Evolutionary conservation across 2,329 filamentous ascomycete species (phyloP).

Genomic region (Curvularia lunata): DNA sequence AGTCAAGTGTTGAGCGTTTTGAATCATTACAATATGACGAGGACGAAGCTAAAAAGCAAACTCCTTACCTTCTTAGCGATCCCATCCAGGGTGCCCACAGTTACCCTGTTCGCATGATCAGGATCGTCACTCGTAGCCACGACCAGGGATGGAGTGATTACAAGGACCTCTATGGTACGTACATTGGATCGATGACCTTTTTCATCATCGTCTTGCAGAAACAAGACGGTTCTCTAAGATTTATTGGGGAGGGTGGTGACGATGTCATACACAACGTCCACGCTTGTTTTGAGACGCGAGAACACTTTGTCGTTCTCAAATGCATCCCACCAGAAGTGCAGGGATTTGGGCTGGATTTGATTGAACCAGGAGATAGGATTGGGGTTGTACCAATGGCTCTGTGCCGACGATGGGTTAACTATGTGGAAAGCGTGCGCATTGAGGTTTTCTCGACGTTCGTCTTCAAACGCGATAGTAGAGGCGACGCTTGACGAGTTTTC

Average conservation of each 20-base stretch:
- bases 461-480: no score
- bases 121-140: neutral
- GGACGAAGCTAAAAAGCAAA: no score
- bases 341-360: neutral
- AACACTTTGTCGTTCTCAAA: neutral
- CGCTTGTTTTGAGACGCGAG: neutral
- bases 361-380: neutral
- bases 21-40: no score
- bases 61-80: no score
- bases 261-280: neutral
- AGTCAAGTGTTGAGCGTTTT: no score
- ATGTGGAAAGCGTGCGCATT: neutral
- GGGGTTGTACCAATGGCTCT: neutral
- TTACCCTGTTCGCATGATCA: neutral
- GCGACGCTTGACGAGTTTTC: neutral
- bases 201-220: neutral
- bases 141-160: neutral
- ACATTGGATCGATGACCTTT: neutral
- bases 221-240: neutral
- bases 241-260: neutral
- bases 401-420: neutral
- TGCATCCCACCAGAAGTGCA: neutral
- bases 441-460: neutral
- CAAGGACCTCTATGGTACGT: neutral
- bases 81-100: neutral